These are phyloP conservation scores for Maudiozyma saulgeensis DNA, from an alignment of 805 yeast species.

Conservation along the genomic window DNA sequence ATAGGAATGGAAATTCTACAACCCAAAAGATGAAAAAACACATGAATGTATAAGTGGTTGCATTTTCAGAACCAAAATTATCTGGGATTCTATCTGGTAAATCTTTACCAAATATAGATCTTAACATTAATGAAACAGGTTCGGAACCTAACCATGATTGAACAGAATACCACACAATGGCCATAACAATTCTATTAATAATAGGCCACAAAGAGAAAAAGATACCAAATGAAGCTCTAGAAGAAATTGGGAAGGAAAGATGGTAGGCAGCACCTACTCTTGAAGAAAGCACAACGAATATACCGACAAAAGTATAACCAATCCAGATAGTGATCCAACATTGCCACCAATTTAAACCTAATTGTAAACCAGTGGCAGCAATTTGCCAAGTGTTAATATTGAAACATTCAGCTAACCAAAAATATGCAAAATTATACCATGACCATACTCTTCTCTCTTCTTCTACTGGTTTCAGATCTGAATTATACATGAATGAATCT, in stretches of 20 bases:
- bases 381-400: constrained; percentile 88
- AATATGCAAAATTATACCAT: constrained; percentile 70
- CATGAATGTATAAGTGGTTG: constrained; percentile 64
- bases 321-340: constrained; percentile 85
- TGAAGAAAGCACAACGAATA: constrained; percentile 61
- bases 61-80: constrained; percentile 46
- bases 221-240: constrained; percentile 76
- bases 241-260: constrained; percentile 73
- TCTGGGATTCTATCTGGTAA: constrained; percentile 55
- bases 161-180: constrained; percentile 80
- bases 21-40: constrained; percentile 78
- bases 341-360: constrained; percentile 85
- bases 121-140: constrained; percentile 68
- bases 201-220: constrained; percentile 87
- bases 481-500: constrained; percentile 61
- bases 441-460: constrained; percentile 68
- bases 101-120: constrained; percentile 63
- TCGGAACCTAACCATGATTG: constrained; percentile 81
- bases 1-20: constrained; percentile 66
- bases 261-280: constrained; percentile 77
- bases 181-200: constrained; percentile 79
- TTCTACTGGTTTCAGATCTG: constrained; percentile 75
- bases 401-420: constrained; percentile 87
- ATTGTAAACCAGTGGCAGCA: constrained; percentile 73
- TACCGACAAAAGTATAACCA: constrained; percentile 64